Percentiles rank a stretch among this genome's conserved stretches.
Evolutionary conservation across 139 green algal species (phyloP).

Genomic region (Nannochloris sp.): DNA sequence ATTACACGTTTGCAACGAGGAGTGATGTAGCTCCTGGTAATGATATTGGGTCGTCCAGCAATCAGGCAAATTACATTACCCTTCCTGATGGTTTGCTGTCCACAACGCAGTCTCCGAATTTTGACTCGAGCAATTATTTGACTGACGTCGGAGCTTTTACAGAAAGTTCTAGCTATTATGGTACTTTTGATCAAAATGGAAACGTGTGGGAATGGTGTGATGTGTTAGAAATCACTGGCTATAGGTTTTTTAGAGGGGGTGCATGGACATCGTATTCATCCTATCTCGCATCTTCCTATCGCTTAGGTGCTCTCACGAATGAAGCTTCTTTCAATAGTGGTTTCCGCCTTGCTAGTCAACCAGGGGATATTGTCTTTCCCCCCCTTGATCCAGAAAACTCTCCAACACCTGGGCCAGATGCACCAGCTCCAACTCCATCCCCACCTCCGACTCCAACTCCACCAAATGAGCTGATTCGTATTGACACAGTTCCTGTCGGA

Average conservation of each 20-base stretch:
- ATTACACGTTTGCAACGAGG: constrained; percentile 1
- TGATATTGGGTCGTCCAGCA: background rate
- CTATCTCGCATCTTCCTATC: no score
- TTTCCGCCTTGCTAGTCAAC: background rate
- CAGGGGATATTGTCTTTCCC: background rate
- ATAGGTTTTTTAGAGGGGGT: no score
- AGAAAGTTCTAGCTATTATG: no score
- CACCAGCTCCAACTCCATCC: background rate
- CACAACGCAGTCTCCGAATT: constrained; percentile 1
- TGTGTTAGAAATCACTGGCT: no score
- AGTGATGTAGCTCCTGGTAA: background rate
- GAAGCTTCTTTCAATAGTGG: no score
- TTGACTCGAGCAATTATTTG: background rate
- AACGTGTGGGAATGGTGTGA: no score
- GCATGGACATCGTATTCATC: no score
- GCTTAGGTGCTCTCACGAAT: no score
- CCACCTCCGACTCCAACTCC: background rate
- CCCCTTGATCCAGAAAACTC: background rate
- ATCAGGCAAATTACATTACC: constrained; percentile 3
- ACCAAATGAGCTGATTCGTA: background rate
- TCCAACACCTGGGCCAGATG: background rate
- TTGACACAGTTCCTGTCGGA: background rate
- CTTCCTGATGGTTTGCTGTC: background rate
- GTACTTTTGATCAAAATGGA: no score
- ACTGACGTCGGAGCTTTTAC: no score